phyloP scores from a whole-genome alignment of 225 moss, liverwort and hornwort species.

The Anthoceros angustus region DNA sequence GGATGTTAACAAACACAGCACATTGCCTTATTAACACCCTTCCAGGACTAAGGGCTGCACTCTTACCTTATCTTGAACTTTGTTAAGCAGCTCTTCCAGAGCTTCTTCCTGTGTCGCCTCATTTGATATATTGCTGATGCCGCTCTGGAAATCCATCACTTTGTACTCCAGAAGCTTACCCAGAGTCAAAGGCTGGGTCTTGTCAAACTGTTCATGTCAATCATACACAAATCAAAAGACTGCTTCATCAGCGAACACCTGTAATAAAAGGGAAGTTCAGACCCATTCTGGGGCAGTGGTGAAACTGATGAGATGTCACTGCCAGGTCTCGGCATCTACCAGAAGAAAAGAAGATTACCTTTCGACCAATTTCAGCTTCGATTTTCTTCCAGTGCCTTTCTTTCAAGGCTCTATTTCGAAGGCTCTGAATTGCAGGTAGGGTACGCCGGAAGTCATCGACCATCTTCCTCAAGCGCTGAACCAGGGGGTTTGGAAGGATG shows the following conservation, averaged over 20 bases:
- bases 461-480: slow-evolving; percentile 42
- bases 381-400: slow-evolving; percentile 96
- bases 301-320: background rate
- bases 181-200: slow-evolving; percentile 28
- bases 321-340: background rate
- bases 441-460: slow-evolving; percentile 36
- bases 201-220: slow-evolving; percentile 20
- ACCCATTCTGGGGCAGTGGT: background rate
- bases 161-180: slow-evolving; percentile 32
- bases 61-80: slow-evolving; percentile 27
- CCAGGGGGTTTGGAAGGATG: slow-evolving; percentile 51
- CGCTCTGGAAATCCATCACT: slow-evolving; percentile 34
- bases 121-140: slow-evolving; percentile 32
- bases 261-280: background rate
- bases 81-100: slow-evolving; percentile 30
- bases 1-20: background rate
- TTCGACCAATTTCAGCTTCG: slow-evolving; percentile 48
- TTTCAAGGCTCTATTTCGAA: slow-evolving; percentile 54
- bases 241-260: background rate
- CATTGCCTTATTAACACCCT: background rate
- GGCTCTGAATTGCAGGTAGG: slow-evolving; percentile 70
- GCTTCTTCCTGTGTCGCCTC: slow-evolving; percentile 42
- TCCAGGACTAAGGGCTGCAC: background rate
- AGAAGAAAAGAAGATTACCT: slow-evolving; percentile 8
- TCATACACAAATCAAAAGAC: background rate